phyloP scores from a whole-genome alignment of 1,284 basidiomycete genomes.

The Cutaneotrichosporon cavernicola region DNA sequence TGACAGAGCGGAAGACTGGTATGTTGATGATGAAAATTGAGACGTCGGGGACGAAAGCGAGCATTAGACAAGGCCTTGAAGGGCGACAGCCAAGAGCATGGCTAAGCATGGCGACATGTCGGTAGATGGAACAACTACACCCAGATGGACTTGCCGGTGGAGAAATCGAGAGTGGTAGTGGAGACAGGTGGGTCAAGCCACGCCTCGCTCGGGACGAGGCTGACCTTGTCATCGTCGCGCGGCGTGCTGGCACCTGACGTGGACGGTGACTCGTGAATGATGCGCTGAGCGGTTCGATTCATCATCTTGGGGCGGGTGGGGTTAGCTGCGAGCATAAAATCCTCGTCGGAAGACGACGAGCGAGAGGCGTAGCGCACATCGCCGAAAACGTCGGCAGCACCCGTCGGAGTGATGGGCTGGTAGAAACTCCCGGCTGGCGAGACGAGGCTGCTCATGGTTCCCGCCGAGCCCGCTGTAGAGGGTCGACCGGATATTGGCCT shows the following conservation, averaged over 20 bases:
- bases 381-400: not conserved
- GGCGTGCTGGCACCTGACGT: not conserved
- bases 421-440: not conserved
- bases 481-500: not conserved
- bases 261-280: not conserved
- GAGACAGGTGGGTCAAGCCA: not conserved
- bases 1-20: not conserved
- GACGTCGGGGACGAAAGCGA: not conserved
- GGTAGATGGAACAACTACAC: not conserved
- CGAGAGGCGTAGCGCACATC: not conserved
- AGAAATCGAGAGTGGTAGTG: conserved; percentile 33
- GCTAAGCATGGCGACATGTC: not conserved
- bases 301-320: not conserved
- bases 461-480: not conserved
- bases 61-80: not conserved
- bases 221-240: not conserved
- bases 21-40: not conserved
- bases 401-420: not conserved
- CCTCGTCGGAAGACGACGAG: not conserved
- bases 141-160: conserved; percentile 42
- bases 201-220: not conserved
- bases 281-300: not conserved
- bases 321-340: not conserved
- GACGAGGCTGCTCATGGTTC: not conserved
- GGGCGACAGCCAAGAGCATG: not conserved